Base-by-base conservation (phyloP, 2,329 filamentous ascomycete species). In the Fusarium luffae region DNA sequence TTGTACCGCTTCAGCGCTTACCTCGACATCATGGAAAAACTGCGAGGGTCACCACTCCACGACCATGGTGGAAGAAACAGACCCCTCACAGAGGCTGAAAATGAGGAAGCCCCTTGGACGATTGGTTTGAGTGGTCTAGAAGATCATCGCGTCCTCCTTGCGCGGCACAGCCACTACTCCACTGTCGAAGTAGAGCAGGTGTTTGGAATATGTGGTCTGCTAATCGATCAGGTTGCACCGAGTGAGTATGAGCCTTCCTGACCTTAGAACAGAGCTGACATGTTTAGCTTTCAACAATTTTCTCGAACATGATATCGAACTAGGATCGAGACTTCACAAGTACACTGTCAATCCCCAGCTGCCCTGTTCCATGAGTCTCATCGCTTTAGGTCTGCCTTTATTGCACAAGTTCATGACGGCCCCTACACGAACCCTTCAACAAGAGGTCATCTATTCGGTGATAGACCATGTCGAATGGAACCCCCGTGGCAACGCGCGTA, bases 341-440 rank as follows among this genome's bases (percentile, higher is more conserved):
- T 68, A 67, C 30, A 56, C 59, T 19, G 32, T 12, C 13, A 3
- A 34, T 5, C 28, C 49, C 6, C 3, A 21, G 2, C 13, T 5
- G 10, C 40, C 34, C 3, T 44, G 42, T 0, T 19, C 27, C 34
- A 66, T 61, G 54, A 23, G 18, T 6, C 21, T 47, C 7, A 10
- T 69, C 5, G 13, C 16, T 4, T 10, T 47, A 7, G 61, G 66
- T 0, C 48, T 69, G 10, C 14, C 46, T 3, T 51, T 54, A 16
- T 21, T 69, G 11, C 25, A 61, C 9, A 41, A 47, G n/a, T 69
- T 69, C 18, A 23, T 51, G 19, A 54, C 25, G 16, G 47, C 65
- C 2, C 27, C 19, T 4, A 23, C 46, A 12, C 47, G 23, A 23
- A 9, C 5, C 4, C 19, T 40, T 3, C 66, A 42, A 12, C 13